A percentile compares a stretch with the other conserved stretches of the same genome.
Evolutionary conservation across 164 flowering plant species (phyloP).

Genomic region (Santalum album): DNA sequence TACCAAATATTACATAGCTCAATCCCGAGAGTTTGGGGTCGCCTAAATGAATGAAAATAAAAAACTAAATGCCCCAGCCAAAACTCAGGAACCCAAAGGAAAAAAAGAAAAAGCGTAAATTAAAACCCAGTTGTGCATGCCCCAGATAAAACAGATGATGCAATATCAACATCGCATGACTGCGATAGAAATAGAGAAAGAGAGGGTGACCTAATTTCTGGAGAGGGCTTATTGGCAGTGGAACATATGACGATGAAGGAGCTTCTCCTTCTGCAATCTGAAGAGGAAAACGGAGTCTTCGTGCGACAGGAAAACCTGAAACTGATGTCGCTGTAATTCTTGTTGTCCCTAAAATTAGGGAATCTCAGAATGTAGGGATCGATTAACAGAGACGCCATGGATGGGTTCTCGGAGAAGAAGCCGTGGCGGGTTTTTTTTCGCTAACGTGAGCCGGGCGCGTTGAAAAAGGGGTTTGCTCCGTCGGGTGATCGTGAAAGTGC

Average conservation of each 20-base stretch:
- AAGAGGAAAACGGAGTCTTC: background rate
- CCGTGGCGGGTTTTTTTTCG: too few relatives aligned
- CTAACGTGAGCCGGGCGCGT: conserved; percentile 3
- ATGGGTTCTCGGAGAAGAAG: background rate
- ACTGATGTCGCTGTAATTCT: background rate
- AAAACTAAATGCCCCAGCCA: background rate
- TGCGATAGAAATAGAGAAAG: background rate
- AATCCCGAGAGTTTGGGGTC: too few relatives aligned
- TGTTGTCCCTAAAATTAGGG: conserved; percentile 11
- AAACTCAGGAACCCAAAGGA: background rate
- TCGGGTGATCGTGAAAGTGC: conserved; percentile 3
- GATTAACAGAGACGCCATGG: conserved; percentile 23
- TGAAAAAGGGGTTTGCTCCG: background rate
- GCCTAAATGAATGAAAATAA: too few relatives aligned
- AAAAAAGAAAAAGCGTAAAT: background rate
- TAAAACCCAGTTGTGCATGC: background rate
- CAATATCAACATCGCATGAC: background rate
- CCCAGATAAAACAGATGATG: background rate
- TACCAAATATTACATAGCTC: too few relatives aligned
- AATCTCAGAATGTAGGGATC: conserved; percentile 12
- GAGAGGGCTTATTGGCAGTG: conserved; percentile 44
- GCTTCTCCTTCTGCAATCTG: background rate
- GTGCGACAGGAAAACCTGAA: conserved; percentile 5
- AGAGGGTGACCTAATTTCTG: conserved; percentile 32
- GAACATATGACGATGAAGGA: conserved; percentile 29